A percentile compares a stretch with the other conserved stretches of the same genome.
These are phyloP conservation scores for Fusarium albosuccineum DNA, from an alignment of 2,329 filamentous ascomycete genomes.

Conservation along the genomic window DNA sequence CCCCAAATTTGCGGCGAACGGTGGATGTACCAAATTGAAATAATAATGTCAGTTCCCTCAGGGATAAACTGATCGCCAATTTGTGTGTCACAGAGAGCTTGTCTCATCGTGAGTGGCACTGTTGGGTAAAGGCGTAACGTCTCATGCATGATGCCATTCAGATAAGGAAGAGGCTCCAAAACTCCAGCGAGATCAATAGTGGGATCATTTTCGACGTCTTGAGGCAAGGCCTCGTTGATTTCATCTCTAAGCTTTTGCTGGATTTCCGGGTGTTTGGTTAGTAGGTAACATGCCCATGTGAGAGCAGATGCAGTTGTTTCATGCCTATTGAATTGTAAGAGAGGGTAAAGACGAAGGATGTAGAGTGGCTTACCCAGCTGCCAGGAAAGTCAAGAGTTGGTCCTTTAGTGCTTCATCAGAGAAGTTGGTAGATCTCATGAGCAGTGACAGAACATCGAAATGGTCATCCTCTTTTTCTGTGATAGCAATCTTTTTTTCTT, in stretches of 20 bases:
- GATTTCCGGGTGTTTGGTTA: conserved; percentile 32
- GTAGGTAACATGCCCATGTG: conserved; percentile 38
- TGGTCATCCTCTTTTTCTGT: conserved; percentile 59
- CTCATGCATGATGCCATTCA: conserved; percentile 78
- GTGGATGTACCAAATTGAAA: conserved; percentile 73
- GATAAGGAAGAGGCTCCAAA: conserved; percentile 74
- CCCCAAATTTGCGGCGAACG: conserved; percentile 75
- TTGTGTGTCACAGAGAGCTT: conserved; percentile 67
- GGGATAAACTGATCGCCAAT: conserved; percentile 72
- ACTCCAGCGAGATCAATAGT: conserved; percentile 61
- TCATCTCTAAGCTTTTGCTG: conserved; percentile 37
- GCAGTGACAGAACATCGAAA: conserved; percentile 73
- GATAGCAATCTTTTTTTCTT: conserved; percentile 63
- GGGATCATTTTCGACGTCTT: not conserved
- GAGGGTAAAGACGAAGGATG: fast-evolving
- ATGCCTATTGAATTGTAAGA: conserved; percentile 21
- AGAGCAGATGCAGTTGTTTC: conserved; percentile 40
- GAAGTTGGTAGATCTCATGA: conserved; percentile 66
- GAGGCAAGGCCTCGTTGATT: conserved; percentile 7
- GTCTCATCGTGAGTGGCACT: conserved; percentile 73
- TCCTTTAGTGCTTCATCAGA: conserved; percentile 65
- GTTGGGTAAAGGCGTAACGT: conserved; percentile 76
- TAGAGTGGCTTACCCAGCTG: conserved; percentile 40
- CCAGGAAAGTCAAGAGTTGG: conserved; percentile 68
- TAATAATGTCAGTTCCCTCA: conserved; percentile 71